Evolutionary conservation across 2,329 filamentous ascomycete species (phyloP).

Genomic region (Talaromyces sp.): DNA sequence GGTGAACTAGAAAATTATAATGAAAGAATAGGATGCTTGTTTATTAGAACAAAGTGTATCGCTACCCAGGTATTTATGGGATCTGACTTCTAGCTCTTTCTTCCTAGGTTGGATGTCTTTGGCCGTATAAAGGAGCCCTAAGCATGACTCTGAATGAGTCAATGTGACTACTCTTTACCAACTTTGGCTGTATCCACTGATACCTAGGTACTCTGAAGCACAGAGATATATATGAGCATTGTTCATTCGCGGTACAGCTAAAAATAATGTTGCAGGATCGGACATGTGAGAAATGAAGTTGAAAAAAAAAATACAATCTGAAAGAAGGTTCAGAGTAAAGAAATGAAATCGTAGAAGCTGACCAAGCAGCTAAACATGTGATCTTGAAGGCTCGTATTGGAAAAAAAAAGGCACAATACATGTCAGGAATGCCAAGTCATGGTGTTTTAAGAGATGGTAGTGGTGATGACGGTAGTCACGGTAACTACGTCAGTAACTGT

Average conservation of each 20-base stretch:
- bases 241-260: not conserved
- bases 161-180: not conserved
- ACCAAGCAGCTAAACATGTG: not conserved
- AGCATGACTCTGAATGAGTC: slow-evolving; percentile 13
- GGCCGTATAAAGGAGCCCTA: not conserved
- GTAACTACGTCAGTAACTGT: not conserved
- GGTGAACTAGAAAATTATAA: too few relatives aligned
- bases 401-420: not conserved
- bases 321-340: not conserved
- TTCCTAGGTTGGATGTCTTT: too few relatives aligned
- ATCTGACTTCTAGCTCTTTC: too few relatives aligned
- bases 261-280: not conserved
- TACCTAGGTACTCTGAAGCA: too few relatives aligned
- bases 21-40: too few relatives aligned
- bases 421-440: not conserved
- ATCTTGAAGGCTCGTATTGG: not conserved
- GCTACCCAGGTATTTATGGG: too few relatives aligned
- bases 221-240: not conserved
- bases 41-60: too few relatives aligned
- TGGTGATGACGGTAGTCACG: not conserved
- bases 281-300: not conserved
- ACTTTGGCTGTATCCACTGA: not conserved
- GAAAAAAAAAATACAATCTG: not conserved
- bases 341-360: not conserved
- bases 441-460: not conserved